Evolutionary conservation across 2,329 filamentous ascomycete species (phyloP), one percentile per base, ranked within the genome.

Genomic region (Clonostachys rhizophaga): DNA sequence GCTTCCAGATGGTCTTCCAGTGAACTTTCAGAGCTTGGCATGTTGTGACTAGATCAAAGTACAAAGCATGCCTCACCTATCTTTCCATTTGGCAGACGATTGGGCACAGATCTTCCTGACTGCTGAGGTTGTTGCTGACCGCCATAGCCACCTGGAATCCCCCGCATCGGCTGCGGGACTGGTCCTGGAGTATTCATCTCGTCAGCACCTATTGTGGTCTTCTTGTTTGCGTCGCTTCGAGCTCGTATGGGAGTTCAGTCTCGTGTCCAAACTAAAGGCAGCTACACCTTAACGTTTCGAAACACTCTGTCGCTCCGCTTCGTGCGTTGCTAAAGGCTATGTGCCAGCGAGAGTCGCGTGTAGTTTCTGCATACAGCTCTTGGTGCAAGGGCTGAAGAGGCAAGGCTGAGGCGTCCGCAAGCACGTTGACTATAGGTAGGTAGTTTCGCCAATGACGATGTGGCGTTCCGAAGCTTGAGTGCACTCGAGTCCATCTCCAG

Each of bases 31-130:
- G 24, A 30, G 24, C 24, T 30, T 30, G 24, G 24, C 24, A 30
- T 30, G 24, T 30, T 30, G 24, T 30, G 24, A 30, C n/a, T 40
- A 40, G 37, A 40, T 24, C 40, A 42, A 42, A 42, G 12, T 17
- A 14, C 18, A n/a, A 34, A 16, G 11, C 5, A 20, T 30, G 36
- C 47, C 52, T 63, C 74, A 85, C 82, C 78, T 73, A 84, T 66
- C 65, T 86, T 86, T 47, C 81, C 81, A 56, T 82, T 83, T 49
- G 80, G 81, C 75, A 86, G 70, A 59, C 82, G 75, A 62, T 64
- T 79, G 46, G 81, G 74, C 40, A 76, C 75, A 52, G 71, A 69
- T 60, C 82, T 74, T 12, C 24, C 14, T 14, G 35, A 42, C 42
- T 50, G 48, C 20, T 53, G 52, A 44, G 49, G 52, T 42, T 55